Evolutionary conservation across 2,329 filamentous ascomycete genomes (phyloP).

Genomic region (Fusarium praegraminearum): DNA sequence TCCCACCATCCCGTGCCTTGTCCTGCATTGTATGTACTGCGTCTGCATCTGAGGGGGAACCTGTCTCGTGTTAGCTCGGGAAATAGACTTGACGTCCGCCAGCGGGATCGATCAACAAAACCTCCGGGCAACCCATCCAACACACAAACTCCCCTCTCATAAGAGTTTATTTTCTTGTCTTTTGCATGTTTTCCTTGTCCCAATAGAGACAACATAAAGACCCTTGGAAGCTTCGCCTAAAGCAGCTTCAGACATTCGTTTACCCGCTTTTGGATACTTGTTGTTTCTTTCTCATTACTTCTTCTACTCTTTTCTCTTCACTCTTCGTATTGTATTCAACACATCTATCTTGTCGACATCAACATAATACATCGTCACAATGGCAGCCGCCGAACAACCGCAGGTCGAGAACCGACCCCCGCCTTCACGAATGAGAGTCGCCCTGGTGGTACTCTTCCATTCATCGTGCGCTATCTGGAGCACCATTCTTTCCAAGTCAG

Average conservation of each 20-base stretch:
- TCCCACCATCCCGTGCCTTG: slow-evolving; percentile 8
- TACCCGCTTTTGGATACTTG: slow-evolving; percentile 14
- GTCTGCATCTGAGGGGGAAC: slow-evolving; percentile 11
- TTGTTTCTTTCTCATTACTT: slow-evolving; percentile 11
- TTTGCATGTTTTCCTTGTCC: slow-evolving; percentile 30
- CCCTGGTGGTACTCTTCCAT: slow-evolving; percentile 46
- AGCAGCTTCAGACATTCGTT: slow-evolving; percentile 38
- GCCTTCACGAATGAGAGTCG: slow-evolving; percentile 37
- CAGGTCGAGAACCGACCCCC: slow-evolving; percentile 34
- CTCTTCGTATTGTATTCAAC: not conserved
- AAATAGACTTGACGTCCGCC: slow-evolving; percentile 19
- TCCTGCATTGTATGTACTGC: slow-evolving; percentile 6
- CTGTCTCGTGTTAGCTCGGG: slow-evolving; percentile 21
- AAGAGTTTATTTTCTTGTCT: slow-evolving; percentile 24
- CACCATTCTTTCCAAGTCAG: slow-evolving; percentile 47
- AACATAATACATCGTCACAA: slow-evolving; percentile 29
- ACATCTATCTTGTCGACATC: slow-evolving; percentile 14
- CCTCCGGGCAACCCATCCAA: slow-evolving; percentile 28
- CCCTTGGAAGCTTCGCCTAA: slow-evolving; percentile 28
- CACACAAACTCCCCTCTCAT: slow-evolving; percentile 21
- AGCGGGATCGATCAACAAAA: slow-evolving; percentile 36
- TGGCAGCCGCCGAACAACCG: slow-evolving; percentile 37
- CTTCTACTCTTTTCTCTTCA: slow-evolving; percentile 4
- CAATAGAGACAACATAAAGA: slow-evolving; percentile 21
- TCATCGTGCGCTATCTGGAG: slow-evolving; percentile 47